Evolutionary conservation across 1,284 basidiomycete species (phyloP), one percentile per base, ranked within the genome.

Genomic region (Moesziomyces parantarcticus): DNA sequence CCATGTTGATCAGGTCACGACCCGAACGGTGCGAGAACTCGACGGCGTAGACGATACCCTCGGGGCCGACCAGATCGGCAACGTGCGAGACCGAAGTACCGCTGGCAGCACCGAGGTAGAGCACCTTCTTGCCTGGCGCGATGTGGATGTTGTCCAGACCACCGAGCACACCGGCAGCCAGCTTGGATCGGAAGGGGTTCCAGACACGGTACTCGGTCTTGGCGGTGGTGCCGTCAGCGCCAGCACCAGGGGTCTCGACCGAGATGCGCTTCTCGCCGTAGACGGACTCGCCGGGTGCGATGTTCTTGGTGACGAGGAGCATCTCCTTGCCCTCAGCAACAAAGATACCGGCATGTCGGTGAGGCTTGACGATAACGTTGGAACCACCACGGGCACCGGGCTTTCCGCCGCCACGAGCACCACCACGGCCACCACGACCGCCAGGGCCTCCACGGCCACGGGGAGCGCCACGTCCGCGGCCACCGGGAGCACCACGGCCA

Each of bases 1-100:
- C 96, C 97, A 99, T 99, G 86, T 93, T 93, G 82, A 99, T 97
- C 68, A 99, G 87, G 86, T 99, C 96, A 86, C 96, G 92, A 47
- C 96, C 96, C 65, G 94, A 96, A 78, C 97, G 90, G 83, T 92
- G 89, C 4, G 95, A 98, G 87, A 99, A 99, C 86, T 99, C 96
- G 62, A 99, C 97, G 43, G 96, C 96, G 85, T 99, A 99, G 13
- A 99, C 97, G 65, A 92, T 89, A 61, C 96, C 96, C 80, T 97
- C 94, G 43, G 97, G 95, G 25, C 96, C 96, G 83, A 99, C 95
- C 74, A 99, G 91, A 85, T 99, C 96, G 46, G 96, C 95, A 57
- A 99, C 96, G 88, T 99, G 96, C 81, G 92, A 95, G 71, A 99
- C 97, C 86, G 92, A 94, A 41, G 97, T 99, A 77, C 96, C 96